Evolutionary conservation across 768 basidiomycete species (phyloP).

Genomic region (Naematelia aurantialba): DNA sequence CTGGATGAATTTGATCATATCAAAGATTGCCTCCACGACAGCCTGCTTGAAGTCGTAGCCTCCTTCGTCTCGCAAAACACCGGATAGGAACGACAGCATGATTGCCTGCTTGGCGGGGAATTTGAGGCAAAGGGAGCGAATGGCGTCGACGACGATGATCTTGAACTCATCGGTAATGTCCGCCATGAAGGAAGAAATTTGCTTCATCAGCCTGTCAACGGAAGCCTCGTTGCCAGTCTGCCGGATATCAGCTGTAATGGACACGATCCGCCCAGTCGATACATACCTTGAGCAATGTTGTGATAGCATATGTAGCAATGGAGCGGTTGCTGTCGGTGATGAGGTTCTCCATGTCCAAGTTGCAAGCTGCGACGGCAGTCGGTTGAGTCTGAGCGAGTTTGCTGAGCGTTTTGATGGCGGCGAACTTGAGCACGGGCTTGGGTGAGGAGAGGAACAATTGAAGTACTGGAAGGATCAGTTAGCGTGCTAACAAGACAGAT

Average conservation of each 20-base stretch:
- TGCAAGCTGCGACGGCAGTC: constrained; percentile 79
- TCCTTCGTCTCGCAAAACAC: constrained; percentile 94
- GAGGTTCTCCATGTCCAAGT: constrained; percentile 92
- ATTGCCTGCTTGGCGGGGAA: constrained; percentile 95
- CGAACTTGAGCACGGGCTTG: constrained; percentile 91
- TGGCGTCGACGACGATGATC: constrained; percentile 98
- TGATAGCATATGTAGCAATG: constrained; percentile 97
- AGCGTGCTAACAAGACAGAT: neutral
- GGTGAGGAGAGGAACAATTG: constrained; percentile 95
- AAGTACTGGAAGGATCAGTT: constrained; percentile 59
- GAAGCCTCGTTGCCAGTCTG: constrained; percentile 98
- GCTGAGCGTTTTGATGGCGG: constrained; percentile 92
- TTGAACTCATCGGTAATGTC: constrained; percentile 99
- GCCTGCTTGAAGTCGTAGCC: constrained; percentile 99
- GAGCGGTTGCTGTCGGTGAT: constrained; percentile 93
- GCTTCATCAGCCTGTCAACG: constrained; percentile 97
- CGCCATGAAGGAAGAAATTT: constrained; percentile 97
- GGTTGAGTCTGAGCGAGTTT: constrained; percentile 83
- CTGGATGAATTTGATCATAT: constrained; percentile 97
- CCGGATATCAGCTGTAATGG: constrained; percentile 1
- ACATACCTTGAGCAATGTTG: constrained; percentile 85
- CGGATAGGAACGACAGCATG: constrained; percentile 95
- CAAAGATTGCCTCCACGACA: constrained; percentile 98
- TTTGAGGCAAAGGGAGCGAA: constrained; percentile 96
- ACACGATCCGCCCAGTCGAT: too few relatives aligned